Base-by-base conservation (phyloP, 129 eudicot species). In the Saussurea involucrata region DNA sequence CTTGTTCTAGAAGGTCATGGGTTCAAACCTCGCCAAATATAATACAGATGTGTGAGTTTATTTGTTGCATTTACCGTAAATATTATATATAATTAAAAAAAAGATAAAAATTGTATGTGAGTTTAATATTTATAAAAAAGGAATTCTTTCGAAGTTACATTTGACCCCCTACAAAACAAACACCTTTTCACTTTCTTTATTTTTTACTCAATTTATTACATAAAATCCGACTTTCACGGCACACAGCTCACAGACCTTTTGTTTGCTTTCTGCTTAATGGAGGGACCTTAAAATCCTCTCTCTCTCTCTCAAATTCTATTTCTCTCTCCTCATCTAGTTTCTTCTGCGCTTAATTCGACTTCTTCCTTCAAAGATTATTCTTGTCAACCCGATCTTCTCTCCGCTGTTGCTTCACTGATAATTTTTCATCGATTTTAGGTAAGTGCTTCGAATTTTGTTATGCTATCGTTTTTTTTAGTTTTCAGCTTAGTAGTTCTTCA, bases 181-280 rank as follows among this genome's bases (percentile, higher is more conserved):
- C 72, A 17, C n/a, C 33, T 63, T 69, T 76, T 60, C 69, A 71
- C 71, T 71, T 55, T 71, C 70, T 68, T 31, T 74, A 78, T 63
- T 71, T 76, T 73, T 77, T 31, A 63, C 82, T 76, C 71, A 63
- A 49, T n/a, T 57, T 61, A 57, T 36, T 25, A 72, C 79, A 68
- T 58, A 74, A 68, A 77, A 80, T 85, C 89, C 82, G 85, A 79
- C 76, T 66, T 77, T 83, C 80, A 79, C 82, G 70, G 84, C 82
- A 65, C 72, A 80, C 85, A 73, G 60, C 83, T 73, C 80, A 79
- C 75, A 86, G 82, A 85, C 81, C 73, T 84, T 83, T 85, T 84
- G 83, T 79, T 83, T 84, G 80, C 83, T 89, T 83, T 82, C 88
- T 82, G 84, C 88, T 80, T 83, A 69, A 86, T 87, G 92, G 91